Base-by-base conservation (phyloP, 2,329 filamentous ascomycete species). In the Aspergillus ochraceoroseus region DNA sequence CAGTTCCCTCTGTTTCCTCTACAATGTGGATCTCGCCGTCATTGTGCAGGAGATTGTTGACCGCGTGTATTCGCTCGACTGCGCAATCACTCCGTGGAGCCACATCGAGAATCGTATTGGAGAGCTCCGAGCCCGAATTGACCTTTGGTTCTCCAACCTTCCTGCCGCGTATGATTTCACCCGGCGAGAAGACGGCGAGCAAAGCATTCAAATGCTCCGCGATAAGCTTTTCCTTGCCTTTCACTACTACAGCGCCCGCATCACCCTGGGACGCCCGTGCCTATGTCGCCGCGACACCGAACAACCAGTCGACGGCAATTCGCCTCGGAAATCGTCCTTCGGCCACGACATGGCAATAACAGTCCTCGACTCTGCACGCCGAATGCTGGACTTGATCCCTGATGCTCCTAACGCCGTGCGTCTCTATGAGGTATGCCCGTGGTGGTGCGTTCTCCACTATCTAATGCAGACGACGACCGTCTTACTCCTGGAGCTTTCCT, bases 371-470 rank as follows among this genome's bases (percentile, higher is more conserved):
- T 62, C 66, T 17, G 66, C 68, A 2, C 53, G 51, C 23, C 53
- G 52, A 12, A 62, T 66, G 54, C 52, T 71, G 9, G 57, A 58
- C 13, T 53, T 70, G 17, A 60, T 71, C n/a, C 67, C 68, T 1
- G 63, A 70, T 32, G 53, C 61, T 23, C 65, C 67, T 1, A 62
- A 68, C 35, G 57, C 64, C 2, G 48, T 63, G 9, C 61, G 62
- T n/a, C 55, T 71, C 11, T 65, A 68, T 29, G 49, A 59, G 13
- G 50, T 68, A 4, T 59, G 61, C 7, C 66, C 66, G 11, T 71
- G 69, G 69, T 71, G 67, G 65, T 65, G 60, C 46, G 59, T 70
- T 17, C 54, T 71, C 26, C 68, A 71, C 42, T 67, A 64, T 35
- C 53, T 71, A 12, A 69, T 71, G 57, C 69, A 71, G 49, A 58